Percentiles rank a stretch among this genome's conserved stretches.
Conservation (phyloP, 2,329 filamentous ascomycete genomes). For the Verticillium dahliae region DNA sequence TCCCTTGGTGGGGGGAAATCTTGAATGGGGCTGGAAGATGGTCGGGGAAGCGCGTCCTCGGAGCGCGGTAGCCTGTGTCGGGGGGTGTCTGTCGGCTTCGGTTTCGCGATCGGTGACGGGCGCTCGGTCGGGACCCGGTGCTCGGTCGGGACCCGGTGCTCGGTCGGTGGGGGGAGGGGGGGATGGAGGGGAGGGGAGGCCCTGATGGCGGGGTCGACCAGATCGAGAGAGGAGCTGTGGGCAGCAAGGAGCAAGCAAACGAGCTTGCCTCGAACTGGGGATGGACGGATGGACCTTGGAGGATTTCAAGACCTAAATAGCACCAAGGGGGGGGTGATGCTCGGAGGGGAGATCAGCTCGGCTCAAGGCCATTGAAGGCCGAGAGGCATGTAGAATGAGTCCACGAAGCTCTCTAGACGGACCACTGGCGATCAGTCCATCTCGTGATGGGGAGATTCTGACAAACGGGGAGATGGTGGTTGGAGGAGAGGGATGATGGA, state of each 20-base stretch:
- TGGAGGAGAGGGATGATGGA: slow-evolving; percentile 10
- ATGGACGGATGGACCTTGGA: not conserved
- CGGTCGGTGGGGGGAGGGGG: not conserved
- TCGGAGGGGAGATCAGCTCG: not conserved
- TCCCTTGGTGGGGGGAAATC: too few relatives aligned
- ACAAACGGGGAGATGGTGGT: slow-evolving; percentile 11
- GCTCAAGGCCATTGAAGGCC: not conserved
- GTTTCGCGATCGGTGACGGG: not conserved
- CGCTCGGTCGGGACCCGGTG: not conserved
- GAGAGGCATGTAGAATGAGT: not conserved
- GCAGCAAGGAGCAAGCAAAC: too few relatives aligned
- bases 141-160: not conserved
- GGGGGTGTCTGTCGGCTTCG: not conserved
- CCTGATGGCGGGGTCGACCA: slow-evolving; percentile 6
- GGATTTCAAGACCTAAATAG: not conserved
- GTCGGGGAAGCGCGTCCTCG: not conserved
- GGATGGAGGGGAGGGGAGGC: not conserved
- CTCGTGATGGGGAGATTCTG: slow-evolving; percentile 7
- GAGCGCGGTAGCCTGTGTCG: not conserved
- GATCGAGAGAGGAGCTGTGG: not conserved
- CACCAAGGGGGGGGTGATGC: not conserved
- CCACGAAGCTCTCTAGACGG: not conserved
- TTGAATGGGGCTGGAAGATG: too few relatives aligned
- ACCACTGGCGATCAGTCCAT: not conserved
- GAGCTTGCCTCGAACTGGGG: not conserved